phyloP scores from a whole-genome alignment of 2,329 filamentous ascomycete genomes.

The Claviceps digitariae region DNA sequence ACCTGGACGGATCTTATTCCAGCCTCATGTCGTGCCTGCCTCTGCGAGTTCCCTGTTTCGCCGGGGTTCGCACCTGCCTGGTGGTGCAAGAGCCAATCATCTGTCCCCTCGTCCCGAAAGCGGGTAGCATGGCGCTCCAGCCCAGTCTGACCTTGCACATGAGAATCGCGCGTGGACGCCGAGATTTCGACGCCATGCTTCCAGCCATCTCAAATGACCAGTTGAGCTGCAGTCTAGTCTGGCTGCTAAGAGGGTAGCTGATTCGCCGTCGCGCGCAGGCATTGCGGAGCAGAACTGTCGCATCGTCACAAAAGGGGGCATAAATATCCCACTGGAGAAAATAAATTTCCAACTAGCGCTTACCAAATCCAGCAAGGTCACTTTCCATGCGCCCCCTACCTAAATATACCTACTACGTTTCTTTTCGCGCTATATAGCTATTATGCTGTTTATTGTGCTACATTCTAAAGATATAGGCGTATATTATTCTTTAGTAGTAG shows the following conservation, averaged over 20 bases:
- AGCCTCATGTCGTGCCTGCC: background rate
- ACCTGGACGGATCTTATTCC: too few species aligned
- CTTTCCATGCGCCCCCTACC: too few species aligned
- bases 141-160: background rate
- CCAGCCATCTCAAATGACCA: background rate
- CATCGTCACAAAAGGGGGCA: background rate
- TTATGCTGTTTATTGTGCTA: too few species aligned
- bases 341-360: too few species aligned
- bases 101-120: background rate
- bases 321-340: too few species aligned
- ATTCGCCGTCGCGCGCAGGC: background rate
- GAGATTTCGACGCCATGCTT: background rate
- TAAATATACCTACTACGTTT: too few species aligned
- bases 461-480: too few species aligned
- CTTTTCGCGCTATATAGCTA: too few species aligned
- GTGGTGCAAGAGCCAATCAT: background rate
- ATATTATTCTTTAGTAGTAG: too few species aligned
- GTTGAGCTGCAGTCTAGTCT: too few species aligned
- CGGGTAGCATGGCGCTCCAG: background rate
- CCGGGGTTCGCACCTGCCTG: background rate
- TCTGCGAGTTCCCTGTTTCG: background rate
- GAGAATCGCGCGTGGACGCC: background rate
- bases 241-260: background rate
- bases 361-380: too few species aligned
- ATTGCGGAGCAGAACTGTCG: background rate